Conservation (phyloP, 805 yeast genomes). For the Wickerhamomyces mucosus region DNA sequence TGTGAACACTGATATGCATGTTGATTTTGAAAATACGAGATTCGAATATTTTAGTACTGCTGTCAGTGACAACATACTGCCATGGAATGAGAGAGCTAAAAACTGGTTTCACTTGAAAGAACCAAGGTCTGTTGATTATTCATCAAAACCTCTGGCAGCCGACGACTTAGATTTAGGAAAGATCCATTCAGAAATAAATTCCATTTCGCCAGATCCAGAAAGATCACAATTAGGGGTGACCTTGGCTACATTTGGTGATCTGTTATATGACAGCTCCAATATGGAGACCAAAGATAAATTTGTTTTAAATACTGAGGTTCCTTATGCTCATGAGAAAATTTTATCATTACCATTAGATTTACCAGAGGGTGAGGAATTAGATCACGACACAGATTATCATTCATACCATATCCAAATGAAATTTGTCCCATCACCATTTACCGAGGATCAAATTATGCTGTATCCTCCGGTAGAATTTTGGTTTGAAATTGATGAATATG, state of each 20-base stretch:
- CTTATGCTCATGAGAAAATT: constrained; percentile 11
- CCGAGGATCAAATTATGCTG: constrained; percentile 18
- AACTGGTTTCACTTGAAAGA: background rate
- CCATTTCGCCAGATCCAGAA: background rate
- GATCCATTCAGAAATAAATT: background rate
- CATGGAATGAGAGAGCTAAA: constrained; percentile 19
- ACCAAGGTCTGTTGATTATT: background rate
- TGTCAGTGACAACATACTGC: constrained; percentile 11
- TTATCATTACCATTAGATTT: constrained; percentile 11
- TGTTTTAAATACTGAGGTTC: constrained; percentile 14
- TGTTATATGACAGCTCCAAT: constrained; percentile 8
- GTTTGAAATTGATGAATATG: constrained; percentile 32
- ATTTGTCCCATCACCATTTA: constrained; percentile 35
- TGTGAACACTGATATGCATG: constrained; percentile 7
- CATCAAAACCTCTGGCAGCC: background rate
- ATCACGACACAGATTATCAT: constrained; percentile 18
- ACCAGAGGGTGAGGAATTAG: constrained; percentile 5
- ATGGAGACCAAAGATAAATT: constrained; percentile 3
- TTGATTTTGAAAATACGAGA: constrained; percentile 4
- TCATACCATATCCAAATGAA: constrained; percentile 33
- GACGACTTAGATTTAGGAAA: background rate
- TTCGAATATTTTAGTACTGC: constrained; percentile 4
- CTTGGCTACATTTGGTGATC: constrained; percentile 18
- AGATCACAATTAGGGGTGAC: constrained; percentile 4
- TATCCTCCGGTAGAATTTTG: constrained; percentile 51